phyloP scores from a whole-genome alignment of 1,139 yeast species.

The Nakaseomyces delphensis region DNA sequence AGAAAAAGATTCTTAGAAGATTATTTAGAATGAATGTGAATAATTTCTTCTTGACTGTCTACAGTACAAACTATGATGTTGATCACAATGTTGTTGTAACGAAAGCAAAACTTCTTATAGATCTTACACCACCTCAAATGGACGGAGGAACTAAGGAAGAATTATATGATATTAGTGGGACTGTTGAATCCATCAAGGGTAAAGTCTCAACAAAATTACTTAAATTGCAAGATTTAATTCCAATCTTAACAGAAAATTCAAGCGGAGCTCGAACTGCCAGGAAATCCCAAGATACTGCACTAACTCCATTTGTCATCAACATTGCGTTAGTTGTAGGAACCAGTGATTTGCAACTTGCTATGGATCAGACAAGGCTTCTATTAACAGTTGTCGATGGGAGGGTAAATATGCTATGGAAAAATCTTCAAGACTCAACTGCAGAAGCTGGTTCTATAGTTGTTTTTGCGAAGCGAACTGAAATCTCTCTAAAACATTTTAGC shows the following conservation, averaged over 20 bases:
- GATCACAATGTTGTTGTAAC: slow-evolving; percentile 23
- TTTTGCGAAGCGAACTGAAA: slow-evolving; percentile 18
- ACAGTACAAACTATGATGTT: slow-evolving; percentile 20
- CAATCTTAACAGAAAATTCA: slow-evolving; percentile 8
- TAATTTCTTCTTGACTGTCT: slow-evolving; percentile 23
- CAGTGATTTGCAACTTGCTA: slow-evolving; percentile 19
- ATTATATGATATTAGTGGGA: slow-evolving; percentile 19
- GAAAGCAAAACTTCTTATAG: slow-evolving; percentile 16
- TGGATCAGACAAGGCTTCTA: slow-evolving; percentile 25
- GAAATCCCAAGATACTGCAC: slow-evolving; percentile 5
- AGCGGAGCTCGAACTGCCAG: slow-evolving; percentile 8
- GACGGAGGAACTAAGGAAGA: slow-evolving; percentile 12
- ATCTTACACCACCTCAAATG: slow-evolving; percentile 14
- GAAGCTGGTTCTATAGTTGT: slow-evolving; percentile 21
- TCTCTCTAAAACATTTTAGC: slow-evolving; percentile 17
- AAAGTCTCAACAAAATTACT: slow-evolving; percentile 20
- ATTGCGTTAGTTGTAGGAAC: slow-evolving; percentile 17
- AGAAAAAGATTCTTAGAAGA: slow-evolving; percentile 20
- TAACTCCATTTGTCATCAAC: slow-evolving; percentile 17
- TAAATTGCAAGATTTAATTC: slow-evolving; percentile 14
- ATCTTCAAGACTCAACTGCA: slow-evolving; percentile 17
- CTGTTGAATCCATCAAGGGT: slow-evolving; percentile 20
- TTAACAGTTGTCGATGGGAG: slow-evolving; percentile 28
- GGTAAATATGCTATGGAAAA: slow-evolving; percentile 18
- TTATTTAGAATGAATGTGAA: slow-evolving; percentile 17